phyloP scores from a whole-genome alignment of 805 yeast genomes.

The Metschnikowia peoriensis region DNA sequence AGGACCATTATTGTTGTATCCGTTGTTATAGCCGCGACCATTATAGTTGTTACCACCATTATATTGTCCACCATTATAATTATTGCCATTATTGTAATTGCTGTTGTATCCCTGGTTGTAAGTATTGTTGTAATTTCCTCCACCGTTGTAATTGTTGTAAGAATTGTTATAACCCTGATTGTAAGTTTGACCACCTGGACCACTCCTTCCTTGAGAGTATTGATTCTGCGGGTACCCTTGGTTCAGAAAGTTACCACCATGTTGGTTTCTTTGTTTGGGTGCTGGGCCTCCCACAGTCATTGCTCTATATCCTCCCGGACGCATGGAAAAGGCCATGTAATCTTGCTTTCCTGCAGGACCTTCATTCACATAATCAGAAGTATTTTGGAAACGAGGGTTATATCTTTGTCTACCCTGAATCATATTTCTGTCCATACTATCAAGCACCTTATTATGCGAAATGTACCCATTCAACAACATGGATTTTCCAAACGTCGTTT shows the following conservation, averaged over 20 bases:
- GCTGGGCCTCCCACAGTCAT: slow-evolving; percentile 16
- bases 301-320: slow-evolving; percentile 41
- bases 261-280: not conserved
- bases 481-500: slow-evolving; percentile 62
- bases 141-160: slow-evolving; percentile 2
- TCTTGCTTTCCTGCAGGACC: slow-evolving; percentile 40
- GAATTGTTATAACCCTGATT: slow-evolving; percentile 18
- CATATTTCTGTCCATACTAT: slow-evolving; percentile 65
- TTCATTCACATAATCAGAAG: slow-evolving; percentile 33
- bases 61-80: not conserved
- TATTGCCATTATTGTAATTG: not conserved
- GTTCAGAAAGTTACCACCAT: slow-evolving; percentile 2
- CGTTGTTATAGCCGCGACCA: slow-evolving; percentile 13
- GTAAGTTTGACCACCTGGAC: slow-evolving; percentile 9
- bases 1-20: not conserved
- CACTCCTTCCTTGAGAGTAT: slow-evolving; percentile 1
- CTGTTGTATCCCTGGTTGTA: slow-evolving; percentile 20
- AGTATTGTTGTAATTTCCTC: not conserved
- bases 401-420: slow-evolving; percentile 45
- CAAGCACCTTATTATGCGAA: slow-evolving; percentile 58
- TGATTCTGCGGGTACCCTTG: slow-evolving; percentile 10
- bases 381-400: slow-evolving; percentile 16
- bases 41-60: slow-evolving; percentile 11
- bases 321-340: slow-evolving; percentile 30
- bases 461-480: slow-evolving; percentile 80